These are phyloP conservation scores for Ganoderma meredithae DNA, from an alignment of 1,284 basidiomycete genomes.

Conservation along the genomic window DNA sequence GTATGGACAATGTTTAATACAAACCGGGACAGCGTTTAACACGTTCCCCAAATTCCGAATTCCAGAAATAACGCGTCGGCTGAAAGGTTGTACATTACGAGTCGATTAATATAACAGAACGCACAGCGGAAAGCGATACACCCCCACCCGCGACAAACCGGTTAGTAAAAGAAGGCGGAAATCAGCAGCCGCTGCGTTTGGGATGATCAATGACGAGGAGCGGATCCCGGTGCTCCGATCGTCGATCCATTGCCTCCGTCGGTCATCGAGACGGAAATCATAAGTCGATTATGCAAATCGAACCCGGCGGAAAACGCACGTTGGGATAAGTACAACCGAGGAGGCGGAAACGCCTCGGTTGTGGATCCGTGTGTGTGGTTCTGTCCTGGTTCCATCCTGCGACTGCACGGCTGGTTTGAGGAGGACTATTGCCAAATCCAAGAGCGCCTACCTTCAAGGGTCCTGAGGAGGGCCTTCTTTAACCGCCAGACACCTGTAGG, in stretches of 20 bases:
- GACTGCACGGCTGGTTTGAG: neutral
- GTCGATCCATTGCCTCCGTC: neutral
- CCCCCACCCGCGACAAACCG: too few species aligned
- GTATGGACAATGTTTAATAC: neutral
- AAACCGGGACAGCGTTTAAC: neutral
- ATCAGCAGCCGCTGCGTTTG: neutral
- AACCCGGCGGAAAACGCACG: neutral
- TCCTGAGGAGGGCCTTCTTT: neutral
- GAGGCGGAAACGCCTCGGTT: neutral
- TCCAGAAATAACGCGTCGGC: neutral
- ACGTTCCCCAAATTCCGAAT: neutral
- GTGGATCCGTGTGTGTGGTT: slow-evolving; percentile 4
- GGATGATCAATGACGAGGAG: neutral
- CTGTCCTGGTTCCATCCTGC: neutral
- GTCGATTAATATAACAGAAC: neutral
- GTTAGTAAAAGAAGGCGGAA: neutral
- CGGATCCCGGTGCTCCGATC: neutral
- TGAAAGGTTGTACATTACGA: neutral
- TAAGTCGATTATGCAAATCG: too few species aligned
- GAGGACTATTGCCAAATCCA: neutral
- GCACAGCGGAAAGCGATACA: neutral
- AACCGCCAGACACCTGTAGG: neutral
- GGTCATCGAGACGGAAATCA: neutral
- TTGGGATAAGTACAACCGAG: neutral
- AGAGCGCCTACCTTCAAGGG: neutral